Conservation (phyloP, 345 rosid genomes). For the Brassica cretica region DNA sequence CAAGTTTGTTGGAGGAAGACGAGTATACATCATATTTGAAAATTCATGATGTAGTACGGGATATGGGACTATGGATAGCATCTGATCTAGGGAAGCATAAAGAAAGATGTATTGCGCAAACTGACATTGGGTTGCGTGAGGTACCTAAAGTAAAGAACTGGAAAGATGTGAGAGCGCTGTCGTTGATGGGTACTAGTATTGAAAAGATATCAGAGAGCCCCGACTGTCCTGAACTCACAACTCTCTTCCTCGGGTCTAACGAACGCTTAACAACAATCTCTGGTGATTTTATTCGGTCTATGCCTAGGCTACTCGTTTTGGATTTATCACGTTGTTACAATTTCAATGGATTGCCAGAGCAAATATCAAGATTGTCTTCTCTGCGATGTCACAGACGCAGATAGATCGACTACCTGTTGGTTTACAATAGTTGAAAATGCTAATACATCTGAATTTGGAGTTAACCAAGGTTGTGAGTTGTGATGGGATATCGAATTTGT, state of each 20-base stretch:
- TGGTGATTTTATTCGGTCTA: neutral
- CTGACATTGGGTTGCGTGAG: neutral
- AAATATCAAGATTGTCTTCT: neutral
- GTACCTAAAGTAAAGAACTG: neutral
- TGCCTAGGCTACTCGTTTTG: neutral
- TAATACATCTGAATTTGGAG: constrained; percentile 9
- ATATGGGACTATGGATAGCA: neutral
- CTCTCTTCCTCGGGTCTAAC: neutral
- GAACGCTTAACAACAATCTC: neutral
- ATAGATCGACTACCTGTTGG: neutral
- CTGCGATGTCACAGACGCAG: neutral
- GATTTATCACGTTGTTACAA: neutral
- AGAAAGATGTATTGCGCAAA: neutral
- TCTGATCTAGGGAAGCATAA: neutral
- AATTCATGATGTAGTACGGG: neutral
- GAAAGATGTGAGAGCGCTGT: neutral
- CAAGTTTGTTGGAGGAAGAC: neutral
- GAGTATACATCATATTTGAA: neutral
- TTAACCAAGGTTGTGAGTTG: neutral
- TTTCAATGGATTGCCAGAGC: neutral
- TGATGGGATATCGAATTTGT: neutral
- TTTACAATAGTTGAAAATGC: neutral
- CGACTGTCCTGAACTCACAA: neutral
- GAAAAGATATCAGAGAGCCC: neutral
- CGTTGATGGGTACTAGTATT: neutral